Percentiles rank a stretch among this genome's conserved stretches.
Evolutionary conservation across 2,329 filamentous ascomycete genomes (phyloP).

Genomic region (Colletotrichum orchidophilum): DNA sequence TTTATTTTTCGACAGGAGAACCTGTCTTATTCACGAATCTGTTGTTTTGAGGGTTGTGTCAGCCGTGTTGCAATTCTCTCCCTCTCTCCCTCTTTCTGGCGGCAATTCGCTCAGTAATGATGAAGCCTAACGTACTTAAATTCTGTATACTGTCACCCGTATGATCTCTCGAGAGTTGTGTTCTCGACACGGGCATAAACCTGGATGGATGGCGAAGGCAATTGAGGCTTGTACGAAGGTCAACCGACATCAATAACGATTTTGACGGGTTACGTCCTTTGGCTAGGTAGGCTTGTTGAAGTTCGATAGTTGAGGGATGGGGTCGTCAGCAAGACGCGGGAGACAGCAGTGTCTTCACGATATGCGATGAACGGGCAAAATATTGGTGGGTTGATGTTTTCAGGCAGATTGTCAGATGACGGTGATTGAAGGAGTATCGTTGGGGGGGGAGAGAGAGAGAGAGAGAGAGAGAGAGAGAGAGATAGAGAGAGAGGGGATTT

Average conservation of each 20-base stretch:
- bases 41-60: neutral
- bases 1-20: slow-evolving; percentile 1
- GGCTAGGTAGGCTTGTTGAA: slow-evolving; percentile 27
- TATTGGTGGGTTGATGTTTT: neutral
- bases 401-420: slow-evolving; percentile 17
- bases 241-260: slow-evolving; percentile 68
- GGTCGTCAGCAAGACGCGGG: slow-evolving; percentile 23
- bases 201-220: slow-evolving; percentile 65
- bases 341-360: slow-evolving; percentile 27
- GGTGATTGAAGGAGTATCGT: neutral
- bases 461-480: neutral
- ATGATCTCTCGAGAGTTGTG: slow-evolving; percentile 62
- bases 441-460: neutral
- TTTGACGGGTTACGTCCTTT: slow-evolving; percentile 32
- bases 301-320: slow-evolving; percentile 7
- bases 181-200: slow-evolving; percentile 67
- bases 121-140: slow-evolving; percentile 51
- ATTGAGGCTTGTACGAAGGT: slow-evolving; percentile 63
- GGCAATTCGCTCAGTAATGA: neutral
- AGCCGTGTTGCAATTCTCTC: neutral
- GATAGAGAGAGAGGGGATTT: neutral
- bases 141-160: slow-evolving; percentile 66
- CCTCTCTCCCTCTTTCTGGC: neutral
- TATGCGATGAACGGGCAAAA: slow-evolving; percentile 4
- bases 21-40: slow-evolving; percentile 33